These are phyloP conservation scores for Fusarium buharicum DNA, from an alignment of 2,329 filamentous ascomycete genomes.

Conservation along the genomic window DNA sequence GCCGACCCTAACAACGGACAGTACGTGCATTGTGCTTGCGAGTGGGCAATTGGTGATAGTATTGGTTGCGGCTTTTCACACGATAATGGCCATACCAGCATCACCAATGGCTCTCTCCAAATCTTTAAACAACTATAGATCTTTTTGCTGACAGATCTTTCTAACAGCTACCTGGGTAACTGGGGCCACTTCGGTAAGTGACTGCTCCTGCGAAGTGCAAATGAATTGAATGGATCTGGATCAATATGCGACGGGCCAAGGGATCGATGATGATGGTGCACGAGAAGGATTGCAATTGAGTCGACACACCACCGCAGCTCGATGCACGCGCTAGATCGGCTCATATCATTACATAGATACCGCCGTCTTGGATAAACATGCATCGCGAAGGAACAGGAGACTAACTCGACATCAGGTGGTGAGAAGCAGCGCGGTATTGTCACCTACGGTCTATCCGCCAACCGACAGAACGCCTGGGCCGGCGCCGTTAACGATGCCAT, in stretches of 20 bases:
- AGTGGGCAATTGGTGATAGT: constrained; percentile 35
- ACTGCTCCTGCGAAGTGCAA: constrained; percentile 29
- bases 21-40: constrained; percentile 46
- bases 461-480: constrained; percentile 89
- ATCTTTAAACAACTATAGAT: constrained; percentile 18
- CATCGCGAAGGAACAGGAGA: background rate
- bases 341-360: constrained; percentile 3
- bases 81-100: constrained; percentile 19
- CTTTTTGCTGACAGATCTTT: constrained; percentile 40
- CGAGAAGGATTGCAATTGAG: constrained; percentile 34
- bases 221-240: constrained; percentile 28
- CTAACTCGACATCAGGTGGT: constrained; percentile 58
- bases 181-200: constrained; percentile 81
- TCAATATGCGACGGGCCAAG: constrained; percentile 41
- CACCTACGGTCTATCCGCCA: constrained; percentile 81
- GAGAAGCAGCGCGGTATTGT: constrained; percentile 72
- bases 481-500: constrained; percentile 81
- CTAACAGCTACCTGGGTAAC: constrained; percentile 73
- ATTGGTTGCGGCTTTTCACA: constrained; percentile 50
- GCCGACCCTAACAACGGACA: constrained; percentile 52
- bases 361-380: background rate
- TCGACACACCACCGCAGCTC: background rate
- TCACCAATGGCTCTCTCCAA: constrained; percentile 22
- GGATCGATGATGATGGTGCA: constrained; percentile 30
- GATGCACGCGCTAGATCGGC: constrained; percentile 3